A percentile compares a stretch with the other conserved stretches of the same genome.
phyloP scores from a whole-genome alignment of 129 eudicot species.

The Flaveria bidentis region DNA sequence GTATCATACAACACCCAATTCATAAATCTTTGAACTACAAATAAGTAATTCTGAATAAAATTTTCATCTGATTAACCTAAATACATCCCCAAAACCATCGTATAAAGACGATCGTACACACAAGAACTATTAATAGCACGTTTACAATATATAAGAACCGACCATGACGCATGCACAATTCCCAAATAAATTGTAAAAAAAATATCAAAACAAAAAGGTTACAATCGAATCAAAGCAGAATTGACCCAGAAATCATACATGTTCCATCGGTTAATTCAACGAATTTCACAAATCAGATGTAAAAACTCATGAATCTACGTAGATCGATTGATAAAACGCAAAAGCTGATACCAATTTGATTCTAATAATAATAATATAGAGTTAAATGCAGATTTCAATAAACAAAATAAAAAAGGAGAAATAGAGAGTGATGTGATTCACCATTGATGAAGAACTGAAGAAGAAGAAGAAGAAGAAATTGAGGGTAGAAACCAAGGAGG shows the following conservation, averaged over 20 bases:
- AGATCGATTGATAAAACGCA: neutral
- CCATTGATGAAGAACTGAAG: constrained; percentile 32
- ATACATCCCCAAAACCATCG: neutral
- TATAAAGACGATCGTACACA: neutral
- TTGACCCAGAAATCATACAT: neutral
- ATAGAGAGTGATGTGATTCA: constrained; percentile 17
- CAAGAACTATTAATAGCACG: neutral
- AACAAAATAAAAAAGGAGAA: neutral
- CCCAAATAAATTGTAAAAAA: neutral
- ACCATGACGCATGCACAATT: neutral
- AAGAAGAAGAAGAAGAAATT: constrained; percentile 8
- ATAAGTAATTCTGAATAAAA: neutral
- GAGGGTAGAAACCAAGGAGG: constrained; percentile 18
- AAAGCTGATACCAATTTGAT: neutral
- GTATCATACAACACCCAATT: neutral
- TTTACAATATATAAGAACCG: neutral
- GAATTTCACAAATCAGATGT: neutral
- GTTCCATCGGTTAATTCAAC: neutral
- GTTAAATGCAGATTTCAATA: neutral
- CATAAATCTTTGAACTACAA: neutral
- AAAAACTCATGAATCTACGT: neutral
- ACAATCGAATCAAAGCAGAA: neutral
- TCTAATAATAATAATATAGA: neutral
- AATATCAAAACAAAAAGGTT: neutral
- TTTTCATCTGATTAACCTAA: neutral